These are phyloP conservation scores for Paecilomyces formosus DNA, from an alignment of 2,329 filamentous ascomycete species.

Conservation along the genomic window DNA sequence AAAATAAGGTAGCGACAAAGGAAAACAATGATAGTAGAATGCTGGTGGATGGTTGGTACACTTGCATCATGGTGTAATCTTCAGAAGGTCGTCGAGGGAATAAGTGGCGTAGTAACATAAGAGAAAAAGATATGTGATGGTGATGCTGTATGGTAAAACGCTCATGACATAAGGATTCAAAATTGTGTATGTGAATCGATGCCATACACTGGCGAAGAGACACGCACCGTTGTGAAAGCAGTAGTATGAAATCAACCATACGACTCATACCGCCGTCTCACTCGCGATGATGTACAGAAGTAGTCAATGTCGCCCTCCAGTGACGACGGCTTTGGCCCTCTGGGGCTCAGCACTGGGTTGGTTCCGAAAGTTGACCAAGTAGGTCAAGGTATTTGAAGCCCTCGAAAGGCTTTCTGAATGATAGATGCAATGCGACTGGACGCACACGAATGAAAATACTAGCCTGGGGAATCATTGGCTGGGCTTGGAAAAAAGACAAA, in stretches of 20 bases:
- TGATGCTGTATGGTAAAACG: not conserved
- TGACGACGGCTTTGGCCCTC: not conserved
- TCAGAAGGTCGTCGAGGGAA: not conserved
- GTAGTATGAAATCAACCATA: not conserved
- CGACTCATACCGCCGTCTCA: not conserved
- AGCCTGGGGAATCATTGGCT: slow-evolving; percentile 3
- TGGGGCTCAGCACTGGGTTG: not conserved
- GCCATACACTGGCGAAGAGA: not conserved
- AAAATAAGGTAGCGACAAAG: not conserved
- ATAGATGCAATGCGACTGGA: not conserved
- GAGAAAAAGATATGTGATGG: not conserved
- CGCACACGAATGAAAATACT: slow-evolving; percentile 7
- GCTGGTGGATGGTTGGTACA: not conserved
- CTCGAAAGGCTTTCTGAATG: slow-evolving; percentile 4
- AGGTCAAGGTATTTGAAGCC: slow-evolving; percentile 3
- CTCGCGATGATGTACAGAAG: not conserved
- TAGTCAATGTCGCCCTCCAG: not conserved
- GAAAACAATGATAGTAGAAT: not conserved
- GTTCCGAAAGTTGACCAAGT: not conserved
- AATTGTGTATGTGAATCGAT: not conserved
- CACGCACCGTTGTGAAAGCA: not conserved
- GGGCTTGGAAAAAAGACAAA: slow-evolving; percentile 3
- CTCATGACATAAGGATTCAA: not conserved
- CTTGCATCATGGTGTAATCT: not conserved
- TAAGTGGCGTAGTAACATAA: not conserved